phyloP scores from a whole-genome alignment of 2,329 filamentous ascomycete species.

The Aureobasidium sp. region DNA sequence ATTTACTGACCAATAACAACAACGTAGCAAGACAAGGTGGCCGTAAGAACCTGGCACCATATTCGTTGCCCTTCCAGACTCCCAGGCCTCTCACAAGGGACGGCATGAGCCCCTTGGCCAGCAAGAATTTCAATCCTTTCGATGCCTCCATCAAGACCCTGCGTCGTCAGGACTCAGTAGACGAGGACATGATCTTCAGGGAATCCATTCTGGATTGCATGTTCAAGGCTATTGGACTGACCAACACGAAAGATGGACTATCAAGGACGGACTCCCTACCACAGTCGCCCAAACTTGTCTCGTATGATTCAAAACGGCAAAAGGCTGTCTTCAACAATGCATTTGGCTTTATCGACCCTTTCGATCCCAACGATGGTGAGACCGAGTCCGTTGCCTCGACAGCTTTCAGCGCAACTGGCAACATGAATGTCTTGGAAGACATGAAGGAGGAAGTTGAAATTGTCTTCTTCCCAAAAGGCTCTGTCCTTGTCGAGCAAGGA shows the following conservation, averaged over 20 bases:
- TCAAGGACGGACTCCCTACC: slow-evolving; percentile 69
- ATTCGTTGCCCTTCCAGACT: slow-evolving; percentile 41
- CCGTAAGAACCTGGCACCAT: slow-evolving; percentile 37
- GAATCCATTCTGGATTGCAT: slow-evolving; percentile 90
- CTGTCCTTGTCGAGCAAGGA: slow-evolving; percentile 89
- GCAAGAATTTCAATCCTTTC: slow-evolving; percentile 35
- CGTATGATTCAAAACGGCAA: slow-evolving; percentile 71
- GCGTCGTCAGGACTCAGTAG: slow-evolving; percentile 70
- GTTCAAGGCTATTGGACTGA: slow-evolving; percentile 84
- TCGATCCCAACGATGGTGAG: slow-evolving; percentile 75
- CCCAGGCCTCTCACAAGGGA: slow-evolving; percentile 30
- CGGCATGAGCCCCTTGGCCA: slow-evolving; percentile 37
- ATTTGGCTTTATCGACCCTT: slow-evolving; percentile 83
- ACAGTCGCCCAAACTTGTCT: slow-evolving; percentile 74
- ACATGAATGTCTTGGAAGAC: slow-evolving; percentile 65
- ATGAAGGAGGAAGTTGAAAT: slow-evolving; percentile 91
- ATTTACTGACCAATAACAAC: slow-evolving; percentile 72
- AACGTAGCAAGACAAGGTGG: slow-evolving; percentile 51
- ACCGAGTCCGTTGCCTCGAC: slow-evolving; percentile 64
- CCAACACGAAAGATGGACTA: slow-evolving; percentile 55
- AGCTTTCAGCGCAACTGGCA: slow-evolving; percentile 45
- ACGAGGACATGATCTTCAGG: slow-evolving; percentile 83
- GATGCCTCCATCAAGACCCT: slow-evolving; percentile 30
- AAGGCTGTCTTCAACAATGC: slow-evolving; percentile 78
- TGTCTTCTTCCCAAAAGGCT: slow-evolving; percentile 91